Evolutionary conservation across 73 alveolate genomes (phyloP).

Genomic region (Paramecium tetraurelia): DNA sequence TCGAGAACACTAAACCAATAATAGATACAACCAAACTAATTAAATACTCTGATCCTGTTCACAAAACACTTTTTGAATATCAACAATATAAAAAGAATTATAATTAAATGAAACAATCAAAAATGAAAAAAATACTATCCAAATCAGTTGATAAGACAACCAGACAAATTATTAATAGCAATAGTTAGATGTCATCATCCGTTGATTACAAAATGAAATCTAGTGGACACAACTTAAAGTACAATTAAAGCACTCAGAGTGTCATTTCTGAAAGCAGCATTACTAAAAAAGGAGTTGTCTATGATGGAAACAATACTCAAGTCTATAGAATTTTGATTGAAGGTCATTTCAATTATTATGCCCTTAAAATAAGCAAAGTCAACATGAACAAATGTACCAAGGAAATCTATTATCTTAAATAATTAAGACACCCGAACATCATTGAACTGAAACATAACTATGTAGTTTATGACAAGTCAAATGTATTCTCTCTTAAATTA

Average conservation of each 20-base stretch:
- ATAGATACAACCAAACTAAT: background rate
- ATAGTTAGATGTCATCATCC: background rate
- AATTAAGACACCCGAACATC: constrained; percentile 43
- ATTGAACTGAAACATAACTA: constrained; percentile 18
- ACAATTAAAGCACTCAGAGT: background rate
- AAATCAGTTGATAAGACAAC: background rate
- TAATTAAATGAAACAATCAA: background rate
- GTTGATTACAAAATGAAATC: constrained; percentile 34
- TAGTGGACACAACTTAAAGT: background rate
- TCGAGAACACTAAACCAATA: background rate
- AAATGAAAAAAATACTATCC: background rate
- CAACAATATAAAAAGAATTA: constrained; percentile 11
- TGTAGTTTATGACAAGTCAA: background rate
- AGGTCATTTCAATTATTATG: constrained; percentile 50
- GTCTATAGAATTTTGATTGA: background rate
- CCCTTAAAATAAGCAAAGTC: constrained; percentile 12
- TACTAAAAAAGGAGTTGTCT: background rate
- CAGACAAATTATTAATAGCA: background rate
- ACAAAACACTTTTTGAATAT: constrained; percentile 19
- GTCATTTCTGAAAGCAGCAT: background rate
- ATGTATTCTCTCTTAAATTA: background rate
- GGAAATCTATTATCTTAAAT: constrained; percentile 16
- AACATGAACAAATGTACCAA: constrained; percentile 7
- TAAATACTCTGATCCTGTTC: background rate
- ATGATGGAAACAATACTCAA: constrained; percentile 1